Conservation (phyloP, 495 filamentous ascomycete species). For the Saxophila tyrrhenica region DNA sequence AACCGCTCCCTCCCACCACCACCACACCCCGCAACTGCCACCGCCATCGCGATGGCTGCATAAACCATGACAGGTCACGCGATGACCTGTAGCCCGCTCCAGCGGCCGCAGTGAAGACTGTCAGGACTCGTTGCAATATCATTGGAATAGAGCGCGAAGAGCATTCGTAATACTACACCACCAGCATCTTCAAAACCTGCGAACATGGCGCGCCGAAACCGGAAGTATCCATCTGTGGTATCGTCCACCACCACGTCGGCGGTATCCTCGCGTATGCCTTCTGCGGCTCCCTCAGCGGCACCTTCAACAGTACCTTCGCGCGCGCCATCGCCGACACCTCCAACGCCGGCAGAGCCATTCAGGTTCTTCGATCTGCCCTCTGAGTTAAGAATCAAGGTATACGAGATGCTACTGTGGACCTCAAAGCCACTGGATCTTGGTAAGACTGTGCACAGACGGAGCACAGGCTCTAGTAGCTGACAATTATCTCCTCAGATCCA, state of each 20-base stretch:
- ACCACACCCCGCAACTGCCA: slow-evolving; percentile 9
- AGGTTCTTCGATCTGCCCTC: slow-evolving; percentile 66
- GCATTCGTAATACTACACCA: not conserved
- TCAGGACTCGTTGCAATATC: not conserved
- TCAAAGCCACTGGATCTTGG: slow-evolving; percentile 52
- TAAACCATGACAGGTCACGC: slow-evolving; percentile 14
- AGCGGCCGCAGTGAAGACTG: not conserved
- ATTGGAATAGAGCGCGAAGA: not conserved
- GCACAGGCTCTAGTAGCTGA: not conserved
- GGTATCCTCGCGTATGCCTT: slow-evolving; percentile 2
- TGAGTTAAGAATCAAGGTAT: slow-evolving; percentile 64
- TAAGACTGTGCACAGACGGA: slow-evolving; percentile 1
- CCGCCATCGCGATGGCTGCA: slow-evolving; percentile 25
- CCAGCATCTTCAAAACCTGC: not conserved
- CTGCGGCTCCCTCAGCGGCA: not conserved
- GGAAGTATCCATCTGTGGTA: not conserved
- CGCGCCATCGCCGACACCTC: slow-evolving; percentile 6
- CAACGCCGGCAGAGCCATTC: slow-evolving; percentile 37
- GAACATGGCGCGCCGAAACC: not conserved
- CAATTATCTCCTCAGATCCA: slow-evolving; percentile 35
- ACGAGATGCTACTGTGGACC: slow-evolving; percentile 47
- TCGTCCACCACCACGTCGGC: slow-evolving; percentile 2
- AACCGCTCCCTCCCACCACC: slow-evolving; percentile 4
- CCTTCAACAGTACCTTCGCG: slow-evolving; percentile 5
- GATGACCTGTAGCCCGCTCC: slow-evolving; percentile 2